Percentiles rank a stretch among this genome's conserved stretches.
These are phyloP conservation scores for Nitzschia palea DNA, from an alignment of 108 stramenopile genomes.

Conservation along the genomic window DNA sequence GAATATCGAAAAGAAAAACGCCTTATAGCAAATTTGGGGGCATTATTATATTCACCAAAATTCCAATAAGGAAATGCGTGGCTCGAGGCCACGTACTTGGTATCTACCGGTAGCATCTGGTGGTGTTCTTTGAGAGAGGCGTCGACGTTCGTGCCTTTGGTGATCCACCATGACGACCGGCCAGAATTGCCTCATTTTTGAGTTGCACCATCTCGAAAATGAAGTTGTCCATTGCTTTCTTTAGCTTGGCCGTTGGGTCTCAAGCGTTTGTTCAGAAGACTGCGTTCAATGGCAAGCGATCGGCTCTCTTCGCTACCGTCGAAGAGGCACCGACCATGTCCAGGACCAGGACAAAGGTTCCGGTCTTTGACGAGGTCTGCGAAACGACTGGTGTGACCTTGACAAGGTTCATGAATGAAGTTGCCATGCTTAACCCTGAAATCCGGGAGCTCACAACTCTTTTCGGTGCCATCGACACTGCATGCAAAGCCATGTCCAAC, in stretches of 20 bases:
- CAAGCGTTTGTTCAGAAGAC: not conserved
- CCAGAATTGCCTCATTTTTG: no score
- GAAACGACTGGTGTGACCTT: slow-evolving; percentile 71
- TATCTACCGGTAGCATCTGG: no score
- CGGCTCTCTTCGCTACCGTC: not conserved
- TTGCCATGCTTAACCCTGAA: slow-evolving; percentile 71
- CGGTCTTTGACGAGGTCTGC: slow-evolving; percentile 76
- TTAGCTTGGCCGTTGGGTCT: not conserved
- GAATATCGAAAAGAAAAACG: no score
- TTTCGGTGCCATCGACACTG: slow-evolving; percentile 82
- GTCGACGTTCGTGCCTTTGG: no score
- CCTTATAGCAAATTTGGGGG: no score
- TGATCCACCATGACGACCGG: no score
- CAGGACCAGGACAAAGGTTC: slow-evolving; percentile 17
- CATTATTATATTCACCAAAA: no score
- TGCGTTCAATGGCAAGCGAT: not conserved
- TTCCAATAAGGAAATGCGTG: no score
- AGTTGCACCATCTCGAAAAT: no score
- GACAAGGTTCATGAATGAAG: slow-evolving; percentile 69
- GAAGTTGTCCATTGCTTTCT: not conserved
- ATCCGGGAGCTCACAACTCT: slow-evolving; percentile 63
- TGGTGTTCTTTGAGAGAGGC: no score
- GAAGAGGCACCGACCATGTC: not conserved
- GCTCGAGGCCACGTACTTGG: no score
- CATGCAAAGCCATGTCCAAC: slow-evolving; percentile 78